Evolutionary conservation across 2,329 filamentous ascomycete genomes (phyloP).

Genomic region (Lecanicillium sp.): DNA sequence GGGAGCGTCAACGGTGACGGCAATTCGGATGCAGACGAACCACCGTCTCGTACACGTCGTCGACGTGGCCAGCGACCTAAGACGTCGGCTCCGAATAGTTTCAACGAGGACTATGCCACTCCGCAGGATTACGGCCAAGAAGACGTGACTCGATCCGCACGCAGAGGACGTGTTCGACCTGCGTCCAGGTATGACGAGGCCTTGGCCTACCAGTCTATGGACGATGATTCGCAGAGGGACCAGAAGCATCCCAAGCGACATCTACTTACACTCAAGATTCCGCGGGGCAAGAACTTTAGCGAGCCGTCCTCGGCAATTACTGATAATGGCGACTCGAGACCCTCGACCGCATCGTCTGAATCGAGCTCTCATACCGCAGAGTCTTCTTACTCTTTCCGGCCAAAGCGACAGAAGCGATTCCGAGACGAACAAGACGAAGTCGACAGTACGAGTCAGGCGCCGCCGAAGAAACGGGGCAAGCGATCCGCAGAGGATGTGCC

Average conservation of each 20-base stretch:
- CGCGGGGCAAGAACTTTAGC: constrained; percentile 31
- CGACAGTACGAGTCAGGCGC: constrained; percentile 26
- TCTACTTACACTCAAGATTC: constrained; percentile 31
- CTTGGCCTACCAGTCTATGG: constrained; percentile 10
- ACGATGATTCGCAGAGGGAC: constrained; percentile 15
- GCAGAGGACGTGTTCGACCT: constrained; percentile 10
- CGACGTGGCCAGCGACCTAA: constrained; percentile 4
- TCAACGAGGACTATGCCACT: constrained; percentile 19
- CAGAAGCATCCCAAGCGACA: constrained; percentile 22
- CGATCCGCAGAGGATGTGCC: constrained; percentile 6
- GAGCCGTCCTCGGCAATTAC: constrained; percentile 27
- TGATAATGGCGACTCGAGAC: constrained; percentile 39
- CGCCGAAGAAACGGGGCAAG: constrained; percentile 29
- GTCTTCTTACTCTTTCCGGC: constrained; percentile 45
- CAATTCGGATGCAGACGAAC: constrained; percentile 22
- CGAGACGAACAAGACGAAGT: constrained; percentile 38
- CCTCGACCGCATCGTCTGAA: constrained; percentile 45
- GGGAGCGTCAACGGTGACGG: constrained; percentile 26
- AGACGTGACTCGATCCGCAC: constrained; percentile 10
- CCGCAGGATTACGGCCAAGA: constrained; percentile 18
- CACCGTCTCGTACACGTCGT: constrained; percentile 9
- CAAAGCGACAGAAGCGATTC: constrained; percentile 48
- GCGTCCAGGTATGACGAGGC: constrained; percentile 5
- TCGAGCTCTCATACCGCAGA: constrained; percentile 39
- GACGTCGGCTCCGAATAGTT: constrained; percentile 14